Conservation (phyloP, 2,329 filamentous ascomycete genomes). For the Aspergillus spinulosporus region DNA sequence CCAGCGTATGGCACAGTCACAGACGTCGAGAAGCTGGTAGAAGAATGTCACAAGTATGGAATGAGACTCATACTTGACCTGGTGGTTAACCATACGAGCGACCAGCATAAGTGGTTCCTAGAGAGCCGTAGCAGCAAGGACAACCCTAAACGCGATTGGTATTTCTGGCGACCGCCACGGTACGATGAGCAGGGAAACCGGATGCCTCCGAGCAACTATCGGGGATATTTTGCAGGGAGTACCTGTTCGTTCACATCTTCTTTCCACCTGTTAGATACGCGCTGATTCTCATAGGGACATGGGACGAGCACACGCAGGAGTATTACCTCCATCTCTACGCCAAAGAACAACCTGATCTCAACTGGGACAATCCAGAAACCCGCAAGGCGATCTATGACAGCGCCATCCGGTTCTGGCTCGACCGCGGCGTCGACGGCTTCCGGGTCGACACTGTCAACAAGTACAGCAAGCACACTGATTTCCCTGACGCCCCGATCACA, state of each 20-base stretch:
- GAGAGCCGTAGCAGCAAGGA: conserved; percentile 60
- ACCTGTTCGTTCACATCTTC: no score
- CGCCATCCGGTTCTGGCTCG: conserved; percentile 73
- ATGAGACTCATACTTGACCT: conserved; percentile 73
- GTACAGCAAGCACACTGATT: conserved; percentile 63
- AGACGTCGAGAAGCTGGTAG: conserved; percentile 63
- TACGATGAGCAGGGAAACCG: conserved; percentile 58
- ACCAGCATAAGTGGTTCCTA: conserved; percentile 70
- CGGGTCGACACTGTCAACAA: conserved; percentile 72
- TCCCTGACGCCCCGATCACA: conserved; percentile 47
- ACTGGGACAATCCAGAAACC: conserved; percentile 72
- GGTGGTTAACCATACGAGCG: conserved; percentile 75
- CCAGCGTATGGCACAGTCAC: conserved; percentile 64
- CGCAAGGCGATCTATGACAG: conserved; percentile 65
- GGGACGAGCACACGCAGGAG: conserved; percentile 68
- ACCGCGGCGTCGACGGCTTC: conserved; percentile 70
- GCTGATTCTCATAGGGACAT: conserved; percentile 44
- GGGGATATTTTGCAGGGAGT: no score
- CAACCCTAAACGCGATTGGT: conserved; percentile 65
- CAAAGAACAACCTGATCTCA: conserved; percentile 74
- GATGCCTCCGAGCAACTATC: conserved; percentile 69
- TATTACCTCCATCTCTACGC: conserved; percentile 77
- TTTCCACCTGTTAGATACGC: no score
- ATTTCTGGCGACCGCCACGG: conserved; percentile 58
- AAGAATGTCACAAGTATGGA: conserved; percentile 58